Percentiles rank a stretch among this genome's conserved stretches.
phyloP scores from a whole-genome alignment of 2,329 filamentous ascomycete genomes.

The Ascochyta rabiei region DNA sequence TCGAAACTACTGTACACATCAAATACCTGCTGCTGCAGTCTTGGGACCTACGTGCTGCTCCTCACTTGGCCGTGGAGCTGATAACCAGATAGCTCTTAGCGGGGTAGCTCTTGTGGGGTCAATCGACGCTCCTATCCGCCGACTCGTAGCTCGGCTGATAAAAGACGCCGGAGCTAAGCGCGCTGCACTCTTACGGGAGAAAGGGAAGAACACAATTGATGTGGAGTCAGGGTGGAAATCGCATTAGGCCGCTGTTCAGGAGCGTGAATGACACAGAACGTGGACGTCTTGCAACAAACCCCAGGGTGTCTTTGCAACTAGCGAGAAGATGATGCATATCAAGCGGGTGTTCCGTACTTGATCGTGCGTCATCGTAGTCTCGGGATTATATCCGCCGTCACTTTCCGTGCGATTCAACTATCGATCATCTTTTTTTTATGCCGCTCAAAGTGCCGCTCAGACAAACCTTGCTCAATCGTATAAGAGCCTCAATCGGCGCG shows the following conservation, averaged over 20 bases:
- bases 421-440: background rate
- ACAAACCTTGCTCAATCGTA: background rate
- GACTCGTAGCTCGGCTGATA: conserved; percentile 11
- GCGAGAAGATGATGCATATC: conserved; percentile 8
- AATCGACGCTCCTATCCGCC: conserved; percentile 11
- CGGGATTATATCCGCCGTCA: conserved; percentile 30
- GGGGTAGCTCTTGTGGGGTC: background rate
- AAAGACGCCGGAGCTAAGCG: conserved; percentile 16
- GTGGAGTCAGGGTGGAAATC: no score
- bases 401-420: conserved; percentile 15
- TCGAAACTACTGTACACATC: background rate
- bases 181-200: background rate
- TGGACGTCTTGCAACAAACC: no score
- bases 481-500: conserved; percentile 4
- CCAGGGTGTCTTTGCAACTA: background rate
- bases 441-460: conserved; percentile 1
- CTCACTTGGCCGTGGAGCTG: background rate
- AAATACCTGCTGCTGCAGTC: conserved; percentile 7
- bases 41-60: conserved; percentile 2
- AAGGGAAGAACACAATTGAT: background rate
- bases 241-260: no score
- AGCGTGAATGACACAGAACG: no score
- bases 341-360: conserved; percentile 13
- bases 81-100: conserved; percentile 18
- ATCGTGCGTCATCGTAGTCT: background rate